Percentiles rank a stretch among this genome's conserved stretches.
Evolutionary conservation across 495 filamentous ascomycete genomes (phyloP).

Genomic region (Geopyxis carbonaria): DNA sequence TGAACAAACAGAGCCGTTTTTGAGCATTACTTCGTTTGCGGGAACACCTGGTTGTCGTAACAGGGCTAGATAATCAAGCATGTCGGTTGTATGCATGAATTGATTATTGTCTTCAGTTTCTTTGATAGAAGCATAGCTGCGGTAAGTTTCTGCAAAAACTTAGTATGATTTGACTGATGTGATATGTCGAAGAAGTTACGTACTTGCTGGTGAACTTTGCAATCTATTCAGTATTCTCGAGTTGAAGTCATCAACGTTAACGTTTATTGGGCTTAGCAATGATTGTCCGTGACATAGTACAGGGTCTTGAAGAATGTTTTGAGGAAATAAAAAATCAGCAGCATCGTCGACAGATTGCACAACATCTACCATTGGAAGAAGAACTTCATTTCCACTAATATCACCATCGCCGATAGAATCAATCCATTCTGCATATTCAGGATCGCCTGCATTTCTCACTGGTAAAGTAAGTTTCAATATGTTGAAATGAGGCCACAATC

Average conservation of each 20-base stretch:
- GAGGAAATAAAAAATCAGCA: conserved; percentile 3
- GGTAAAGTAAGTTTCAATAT: conserved; percentile 2
- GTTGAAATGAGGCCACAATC: conserved; percentile 1
- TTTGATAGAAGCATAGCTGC: conserved; percentile 3
- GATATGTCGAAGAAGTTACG: background rate
- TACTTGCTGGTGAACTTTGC: background rate
- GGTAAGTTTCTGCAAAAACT: background rate
- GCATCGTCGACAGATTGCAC: conserved; percentile 3
- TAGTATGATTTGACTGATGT: background rate
- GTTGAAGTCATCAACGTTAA: conserved; percentile 8
- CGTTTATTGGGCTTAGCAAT: conserved; percentile 5
- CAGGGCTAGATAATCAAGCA: conserved; percentile 2
- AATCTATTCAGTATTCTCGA: background rate
- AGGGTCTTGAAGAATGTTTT: background rate
- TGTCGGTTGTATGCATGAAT: background rate
- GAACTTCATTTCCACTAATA: background rate
- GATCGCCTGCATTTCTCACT: conserved; percentile 4
- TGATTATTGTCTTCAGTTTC: background rate
- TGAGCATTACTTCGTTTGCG: background rate
- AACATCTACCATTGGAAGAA: background rate
- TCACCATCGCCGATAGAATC: conserved; percentile 3
- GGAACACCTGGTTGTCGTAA: background rate
- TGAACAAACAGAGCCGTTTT: conserved; percentile 3
- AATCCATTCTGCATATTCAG: conserved; percentile 3
- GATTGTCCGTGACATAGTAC: background rate